Conservation (phyloP, 208 protist species). For the Endotrypanum monterogeii region DNA sequence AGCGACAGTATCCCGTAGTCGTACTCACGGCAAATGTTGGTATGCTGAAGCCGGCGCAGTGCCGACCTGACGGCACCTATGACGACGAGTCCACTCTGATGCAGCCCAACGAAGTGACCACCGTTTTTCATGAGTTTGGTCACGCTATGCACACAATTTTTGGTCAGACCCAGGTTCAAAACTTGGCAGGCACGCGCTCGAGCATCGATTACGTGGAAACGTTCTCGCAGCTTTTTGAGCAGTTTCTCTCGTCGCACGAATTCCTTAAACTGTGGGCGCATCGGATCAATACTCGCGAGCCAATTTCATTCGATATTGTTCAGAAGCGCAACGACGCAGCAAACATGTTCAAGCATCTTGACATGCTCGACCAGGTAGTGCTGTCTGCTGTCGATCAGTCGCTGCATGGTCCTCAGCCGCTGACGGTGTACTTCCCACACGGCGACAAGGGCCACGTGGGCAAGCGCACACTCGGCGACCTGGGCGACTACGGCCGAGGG, state of each 20-base stretch:
- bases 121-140: slow-evolving; percentile 95
- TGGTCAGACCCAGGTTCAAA: slow-evolving; percentile 92
- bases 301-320: slow-evolving; percentile 90
- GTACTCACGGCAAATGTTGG: slow-evolving; percentile 92
- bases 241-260: slow-evolving; percentile 91
- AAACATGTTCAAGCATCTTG: slow-evolving; percentile 89
- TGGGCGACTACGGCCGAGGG: slow-evolving; percentile 70
- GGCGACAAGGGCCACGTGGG: slow-evolving; percentile 61
- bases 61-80: slow-evolving; percentile 60
- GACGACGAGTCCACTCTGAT: slow-evolving; percentile 88
- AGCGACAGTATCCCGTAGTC: slow-evolving; percentile 89
- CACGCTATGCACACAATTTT: slow-evolving; percentile 95
- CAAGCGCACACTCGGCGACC: slow-evolving; percentile 84
- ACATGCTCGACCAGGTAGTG: slow-evolving; percentile 89
- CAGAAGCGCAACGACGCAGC: slow-evolving; percentile 81
- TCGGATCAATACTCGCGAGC: slow-evolving; percentile 85
- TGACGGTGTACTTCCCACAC: slow-evolving; percentile 89
- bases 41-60: slow-evolving; percentile 28
- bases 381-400: slow-evolving; percentile 87
- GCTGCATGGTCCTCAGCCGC: slow-evolving; percentile 85
- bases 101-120: slow-evolving; percentile 88
- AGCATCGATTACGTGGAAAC: slow-evolving; percentile 95
- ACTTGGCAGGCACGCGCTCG: slow-evolving; percentile 89
- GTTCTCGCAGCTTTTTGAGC: slow-evolving; percentile 94
- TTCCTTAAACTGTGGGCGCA: slow-evolving; percentile 90